These are phyloP conservation scores for Filosporella fistucella DNA, from an alignment of 495 filamentous ascomycete species.

Conservation along the genomic window DNA sequence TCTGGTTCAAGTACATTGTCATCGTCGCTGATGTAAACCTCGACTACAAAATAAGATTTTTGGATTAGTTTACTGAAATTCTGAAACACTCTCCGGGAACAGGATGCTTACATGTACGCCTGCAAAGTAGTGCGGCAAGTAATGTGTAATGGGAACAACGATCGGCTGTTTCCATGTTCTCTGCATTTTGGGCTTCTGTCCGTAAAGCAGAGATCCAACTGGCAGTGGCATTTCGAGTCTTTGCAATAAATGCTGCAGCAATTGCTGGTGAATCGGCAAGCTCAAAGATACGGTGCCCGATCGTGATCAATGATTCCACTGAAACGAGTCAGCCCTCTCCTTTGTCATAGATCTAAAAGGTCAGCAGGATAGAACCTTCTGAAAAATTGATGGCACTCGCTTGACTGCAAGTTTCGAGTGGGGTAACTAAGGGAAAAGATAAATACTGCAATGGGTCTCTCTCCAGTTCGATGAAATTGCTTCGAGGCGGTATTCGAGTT, in stretches of 20 bases:
- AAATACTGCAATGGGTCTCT: constrained; percentile 40
- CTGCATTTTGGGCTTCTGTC: constrained; percentile 33
- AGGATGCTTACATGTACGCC: constrained; percentile 39
- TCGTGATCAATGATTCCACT: too few species aligned
- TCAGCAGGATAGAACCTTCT: too few species aligned
- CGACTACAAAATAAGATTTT: too few species aligned
- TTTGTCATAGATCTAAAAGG: too few species aligned
- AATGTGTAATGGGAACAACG: constrained; percentile 36
- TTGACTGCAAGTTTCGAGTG: too few species aligned
- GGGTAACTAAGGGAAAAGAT: too few species aligned
- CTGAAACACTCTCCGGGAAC: constrained; percentile 11
- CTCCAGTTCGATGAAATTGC: constrained; percentile 41
- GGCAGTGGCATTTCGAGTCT: constrained; percentile 17
- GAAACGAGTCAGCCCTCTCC: too few species aligned
- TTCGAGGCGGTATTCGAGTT: constrained; percentile 35
- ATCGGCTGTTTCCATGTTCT: constrained; percentile 29
- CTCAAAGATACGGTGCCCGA: too few species aligned
- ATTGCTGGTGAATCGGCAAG: too few species aligned
- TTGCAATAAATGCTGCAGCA: constrained; percentile 25
- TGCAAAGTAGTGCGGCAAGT: constrained; percentile 44
- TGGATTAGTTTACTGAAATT: too few species aligned
- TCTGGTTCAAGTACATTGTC: constrained; percentile 1
- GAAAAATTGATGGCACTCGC: too few species aligned
- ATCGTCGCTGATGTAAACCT: too few species aligned
- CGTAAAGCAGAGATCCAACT: constrained; percentile 43